A percentile compares a stretch with the other conserved stretches of the same genome.
Evolutionary conservation across 495 filamentous ascomycete species (phyloP).

Genomic region (Neurospora intermedia): DNA sequence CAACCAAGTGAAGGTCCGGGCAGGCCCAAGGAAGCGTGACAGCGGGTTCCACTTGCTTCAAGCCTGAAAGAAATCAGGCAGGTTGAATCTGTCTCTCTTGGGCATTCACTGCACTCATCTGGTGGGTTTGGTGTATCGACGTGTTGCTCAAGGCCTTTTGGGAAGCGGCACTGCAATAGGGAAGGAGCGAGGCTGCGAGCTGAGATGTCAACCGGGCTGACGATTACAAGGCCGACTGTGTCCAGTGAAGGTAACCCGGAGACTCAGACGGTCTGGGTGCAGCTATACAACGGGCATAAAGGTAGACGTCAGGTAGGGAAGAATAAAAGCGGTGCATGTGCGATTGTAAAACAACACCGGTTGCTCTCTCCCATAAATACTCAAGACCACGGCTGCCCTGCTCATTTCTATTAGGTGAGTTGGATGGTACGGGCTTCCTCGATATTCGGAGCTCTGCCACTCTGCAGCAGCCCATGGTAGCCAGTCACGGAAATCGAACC

Average conservation of each 20-base stretch:
- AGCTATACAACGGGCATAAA: neutral
- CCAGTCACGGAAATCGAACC: neutral
- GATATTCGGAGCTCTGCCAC: neutral
- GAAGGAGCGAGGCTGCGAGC: neutral
- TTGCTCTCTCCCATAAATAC: neutral
- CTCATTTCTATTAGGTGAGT: neutral
- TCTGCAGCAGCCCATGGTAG: neutral
- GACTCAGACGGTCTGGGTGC: neutral
- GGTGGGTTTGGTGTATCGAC: neutral
- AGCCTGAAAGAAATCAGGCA: neutral
- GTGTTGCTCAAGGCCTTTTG: neutral
- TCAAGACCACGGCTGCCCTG: neutral
- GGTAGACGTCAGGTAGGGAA: neutral
- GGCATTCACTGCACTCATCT: neutral
- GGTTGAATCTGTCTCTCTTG: neutral
- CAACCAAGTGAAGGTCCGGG: too few relatives aligned
- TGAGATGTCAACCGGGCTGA: neutral
- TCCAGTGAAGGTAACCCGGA: neutral
- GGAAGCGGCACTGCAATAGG: neutral
- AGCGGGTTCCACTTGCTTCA: neutral
- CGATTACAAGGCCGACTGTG: neutral
- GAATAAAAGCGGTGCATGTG: neutral
- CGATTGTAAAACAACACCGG: neutral
- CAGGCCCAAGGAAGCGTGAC: neutral
- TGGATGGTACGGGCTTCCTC: neutral